phyloP scores from a whole-genome alignment of 2,329 filamentous ascomycete species.

The Metarhizium guizhouense region DNA sequence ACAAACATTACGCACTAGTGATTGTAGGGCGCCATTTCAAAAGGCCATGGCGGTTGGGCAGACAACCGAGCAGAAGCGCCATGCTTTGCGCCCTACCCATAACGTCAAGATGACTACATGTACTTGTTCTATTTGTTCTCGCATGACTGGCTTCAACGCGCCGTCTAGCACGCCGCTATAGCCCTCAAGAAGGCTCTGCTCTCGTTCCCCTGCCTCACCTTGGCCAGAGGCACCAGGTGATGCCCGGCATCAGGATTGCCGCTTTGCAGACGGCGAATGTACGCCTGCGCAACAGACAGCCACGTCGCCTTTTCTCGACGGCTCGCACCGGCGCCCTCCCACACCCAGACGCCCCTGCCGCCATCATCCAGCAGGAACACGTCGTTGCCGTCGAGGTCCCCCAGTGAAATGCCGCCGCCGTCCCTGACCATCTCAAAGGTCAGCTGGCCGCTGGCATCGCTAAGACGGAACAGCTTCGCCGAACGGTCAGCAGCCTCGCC shows the following conservation, averaged over 20 bases:
- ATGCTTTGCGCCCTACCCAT: too few relatives aligned
- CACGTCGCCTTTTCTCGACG: slow-evolving; percentile 49
- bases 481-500: slow-evolving; percentile 8
- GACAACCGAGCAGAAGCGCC: too few relatives aligned
- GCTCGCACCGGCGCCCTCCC: slow-evolving; percentile 53
- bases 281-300: slow-evolving; percentile 50
- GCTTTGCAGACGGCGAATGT: slow-evolving; percentile 34
- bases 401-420: slow-evolving; percentile 30
- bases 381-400: slow-evolving; percentile 49
- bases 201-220: slow-evolving; percentile 48
- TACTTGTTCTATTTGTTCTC: too few relatives aligned
- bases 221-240: slow-evolving; percentile 42
- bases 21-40: too few relatives aligned
- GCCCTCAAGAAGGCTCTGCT: slow-evolving; percentile 41
- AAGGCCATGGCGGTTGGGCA: too few relatives aligned
- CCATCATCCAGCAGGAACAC: slow-evolving; percentile 54
- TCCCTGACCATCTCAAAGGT: slow-evolving; percentile 51
- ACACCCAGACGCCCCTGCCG: slow-evolving; percentile 53
- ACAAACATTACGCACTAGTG: too few relatives aligned
- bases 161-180: slow-evolving; percentile 17
- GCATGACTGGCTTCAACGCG: not conserved
- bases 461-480: slow-evolving; percentile 50
- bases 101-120: too few relatives aligned
- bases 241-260: slow-evolving; percentile 16
- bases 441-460: slow-evolving; percentile 49